Evolutionary conservation across 306 rosid species (phyloP).

Genomic region (Vigna hirtella): DNA sequence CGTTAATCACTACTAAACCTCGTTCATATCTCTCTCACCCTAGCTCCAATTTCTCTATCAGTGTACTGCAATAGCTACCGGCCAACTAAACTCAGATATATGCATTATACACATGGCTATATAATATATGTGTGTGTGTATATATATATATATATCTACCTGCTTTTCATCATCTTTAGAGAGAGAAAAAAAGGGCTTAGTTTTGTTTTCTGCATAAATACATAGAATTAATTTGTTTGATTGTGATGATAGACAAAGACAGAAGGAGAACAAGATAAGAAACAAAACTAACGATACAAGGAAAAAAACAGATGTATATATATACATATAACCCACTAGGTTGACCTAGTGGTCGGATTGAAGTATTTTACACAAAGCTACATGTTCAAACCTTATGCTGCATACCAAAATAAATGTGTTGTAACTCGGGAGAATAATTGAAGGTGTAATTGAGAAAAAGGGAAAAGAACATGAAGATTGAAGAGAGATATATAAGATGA

Average conservation of each 20-base stretch:
- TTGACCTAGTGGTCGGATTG: not conserved
- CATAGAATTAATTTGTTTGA: not conserved
- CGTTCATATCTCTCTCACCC: conserved; percentile 9
- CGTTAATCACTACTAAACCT: not conserved
- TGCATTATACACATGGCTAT: not conserved
- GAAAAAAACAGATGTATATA: not conserved
- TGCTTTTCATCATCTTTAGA: not conserved
- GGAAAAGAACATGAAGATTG: not conserved
- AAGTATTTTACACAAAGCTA: not conserved
- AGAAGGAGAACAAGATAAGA: not conserved
- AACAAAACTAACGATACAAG: not conserved
- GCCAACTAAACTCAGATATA: not conserved
- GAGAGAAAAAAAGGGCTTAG: not conserved
- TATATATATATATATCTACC: not conserved
- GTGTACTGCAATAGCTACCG: not conserved
- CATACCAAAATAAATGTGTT: not conserved
- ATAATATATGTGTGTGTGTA: not conserved
- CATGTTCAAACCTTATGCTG: not conserved
- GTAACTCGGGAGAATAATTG: not conserved
- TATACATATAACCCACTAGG: not conserved
- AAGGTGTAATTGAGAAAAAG: not conserved
- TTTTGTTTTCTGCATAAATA: conserved; percentile 27
- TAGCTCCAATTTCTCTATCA: conserved; percentile 18
- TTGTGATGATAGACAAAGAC: conserved; percentile 18
- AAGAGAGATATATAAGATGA: not conserved